These are phyloP conservation scores for Heliamphora exappendiculata DNA, from an alignment of 148 eudicot genomes.

Conservation along the genomic window DNA sequence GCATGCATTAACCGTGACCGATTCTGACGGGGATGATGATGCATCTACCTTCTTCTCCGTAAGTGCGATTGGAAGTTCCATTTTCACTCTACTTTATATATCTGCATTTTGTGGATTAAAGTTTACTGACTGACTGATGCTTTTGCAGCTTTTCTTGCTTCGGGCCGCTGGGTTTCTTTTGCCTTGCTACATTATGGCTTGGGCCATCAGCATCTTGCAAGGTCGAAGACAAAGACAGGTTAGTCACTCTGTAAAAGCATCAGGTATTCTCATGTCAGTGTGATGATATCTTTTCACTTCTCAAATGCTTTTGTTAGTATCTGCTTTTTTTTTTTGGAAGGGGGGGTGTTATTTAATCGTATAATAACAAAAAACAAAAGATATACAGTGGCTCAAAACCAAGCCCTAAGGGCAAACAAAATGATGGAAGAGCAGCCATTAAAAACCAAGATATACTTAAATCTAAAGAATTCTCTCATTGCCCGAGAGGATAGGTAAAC, in stretches of 20 bases:
- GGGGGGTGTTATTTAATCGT: too few relatives aligned
- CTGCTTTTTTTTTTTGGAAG: too few relatives aligned
- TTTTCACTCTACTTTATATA: neutral
- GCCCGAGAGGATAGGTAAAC: too few relatives aligned
- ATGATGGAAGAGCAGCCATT: too few relatives aligned
- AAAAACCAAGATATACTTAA: too few relatives aligned
- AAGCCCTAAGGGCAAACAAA: too few relatives aligned
- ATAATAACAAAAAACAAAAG: too few relatives aligned
- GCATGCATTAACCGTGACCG: conserved; percentile 58
- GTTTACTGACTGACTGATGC: conserved; percentile 3
- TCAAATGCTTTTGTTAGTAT: too few relatives aligned
- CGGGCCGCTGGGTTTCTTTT: conserved; percentile 83
- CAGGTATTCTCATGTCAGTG: too few relatives aligned
- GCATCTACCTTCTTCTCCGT: conserved; percentile 70
- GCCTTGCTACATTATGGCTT: conserved; percentile 86
- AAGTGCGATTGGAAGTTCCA: conserved; percentile 22
- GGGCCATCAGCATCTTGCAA: conserved; percentile 78
- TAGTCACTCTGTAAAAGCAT: conserved; percentile 8
- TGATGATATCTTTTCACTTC: too few relatives aligned
- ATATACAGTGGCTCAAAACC: too few relatives aligned
- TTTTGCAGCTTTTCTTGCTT: conserved; percentile 69
- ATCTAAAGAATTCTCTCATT: too few relatives aligned
- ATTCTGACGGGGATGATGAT: conserved; percentile 64
- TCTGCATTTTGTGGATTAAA: neutral
- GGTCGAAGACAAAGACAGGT: conserved; percentile 79